These are phyloP conservation scores for Aureobasidium namibiae DNA, from an alignment of 2,329 filamentous ascomycete genomes.

Conservation along the genomic window DNA sequence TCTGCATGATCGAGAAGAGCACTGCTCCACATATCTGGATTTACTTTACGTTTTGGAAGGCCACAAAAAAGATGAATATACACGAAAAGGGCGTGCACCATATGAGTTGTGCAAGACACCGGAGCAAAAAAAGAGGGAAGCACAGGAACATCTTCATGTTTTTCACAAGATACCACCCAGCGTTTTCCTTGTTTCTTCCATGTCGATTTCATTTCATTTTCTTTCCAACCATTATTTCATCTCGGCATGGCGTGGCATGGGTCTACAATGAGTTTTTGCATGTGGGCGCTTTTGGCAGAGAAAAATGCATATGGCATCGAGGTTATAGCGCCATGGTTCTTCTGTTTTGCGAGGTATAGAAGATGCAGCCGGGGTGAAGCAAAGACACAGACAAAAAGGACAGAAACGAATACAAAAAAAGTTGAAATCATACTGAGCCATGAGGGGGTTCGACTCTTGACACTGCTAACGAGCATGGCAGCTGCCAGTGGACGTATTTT, in stretches of 20 bases:
- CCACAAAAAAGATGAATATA: slow-evolving; percentile 9
- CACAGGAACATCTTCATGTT: slow-evolving; percentile 10
- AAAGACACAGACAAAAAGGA: background rate
- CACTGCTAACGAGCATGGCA: background rate
- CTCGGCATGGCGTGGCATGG: background rate
- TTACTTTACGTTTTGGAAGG: slow-evolving; percentile 2
- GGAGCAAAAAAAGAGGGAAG: background rate
- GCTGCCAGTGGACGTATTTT: background rate
- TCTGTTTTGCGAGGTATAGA: slow-evolving; percentile 9
- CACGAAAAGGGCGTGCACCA: slow-evolving; percentile 2
- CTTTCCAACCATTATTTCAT: background rate
- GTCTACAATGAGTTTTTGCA: background rate
- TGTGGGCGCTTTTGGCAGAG: slow-evolving; percentile 7
- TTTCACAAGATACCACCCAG: slow-evolving; percentile 8
- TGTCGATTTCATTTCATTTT: slow-evolving; percentile 10
- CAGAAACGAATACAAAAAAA: slow-evolving; percentile 1
- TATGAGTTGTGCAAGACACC: background rate
- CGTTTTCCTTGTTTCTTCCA: slow-evolving; percentile 4
- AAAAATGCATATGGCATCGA: slow-evolving; percentile 1
- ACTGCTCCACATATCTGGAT: slow-evolving; percentile 9
- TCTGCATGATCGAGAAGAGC: background rate
- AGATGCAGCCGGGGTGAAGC: background rate
- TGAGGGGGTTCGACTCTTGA: no score
- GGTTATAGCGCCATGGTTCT: background rate
- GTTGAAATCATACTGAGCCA: background rate